Percentiles rank a stretch among this genome's conserved stretches.
Evolutionary conservation across 2,329 filamentous ascomycete genomes (phyloP).

Genomic region (Colletotrichum sp.): DNA sequence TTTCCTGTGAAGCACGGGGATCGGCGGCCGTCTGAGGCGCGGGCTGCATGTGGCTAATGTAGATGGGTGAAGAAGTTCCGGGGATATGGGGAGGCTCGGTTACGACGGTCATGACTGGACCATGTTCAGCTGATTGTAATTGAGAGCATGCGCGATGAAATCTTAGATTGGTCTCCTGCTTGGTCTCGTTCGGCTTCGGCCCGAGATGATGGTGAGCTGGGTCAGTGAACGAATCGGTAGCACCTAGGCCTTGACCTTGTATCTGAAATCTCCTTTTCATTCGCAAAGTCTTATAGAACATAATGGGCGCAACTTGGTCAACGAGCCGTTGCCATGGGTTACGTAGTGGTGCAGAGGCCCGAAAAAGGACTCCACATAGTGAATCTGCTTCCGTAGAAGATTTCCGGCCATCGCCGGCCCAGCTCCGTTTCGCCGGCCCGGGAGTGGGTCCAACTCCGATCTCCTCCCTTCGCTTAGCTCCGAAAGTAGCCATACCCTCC

Average conservation of each 20-base stretch:
- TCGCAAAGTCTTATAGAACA: not conserved
- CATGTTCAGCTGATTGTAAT: rapidly evolving
- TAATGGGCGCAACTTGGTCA: rapidly evolving
- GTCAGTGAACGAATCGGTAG: not conserved
- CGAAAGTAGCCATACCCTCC: not conserved
- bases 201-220: rapidly evolving
- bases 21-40: not conserved
- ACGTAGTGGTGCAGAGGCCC: rapidly evolving
- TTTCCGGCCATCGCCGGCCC: not conserved
- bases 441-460: rapidly evolving
- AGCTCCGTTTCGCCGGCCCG: not conserved
- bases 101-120: not conserved
- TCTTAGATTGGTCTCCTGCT: not conserved
- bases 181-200: rapidly evolving
- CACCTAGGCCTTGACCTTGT: not conserved
- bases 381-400: not conserved
- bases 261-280: not conserved
- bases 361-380: rapidly evolving
- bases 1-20: not conserved
- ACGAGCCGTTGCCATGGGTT: rapidly evolving
- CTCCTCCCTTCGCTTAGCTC: too few species aligned
- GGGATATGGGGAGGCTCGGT: not conserved
- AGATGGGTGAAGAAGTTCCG: not conserved
- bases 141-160: rapidly evolving
- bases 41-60: not conserved